Base-by-base conservation (phyloP, 2,329 filamentous ascomycete genomes). In the Calonectria henricotiae region DNA sequence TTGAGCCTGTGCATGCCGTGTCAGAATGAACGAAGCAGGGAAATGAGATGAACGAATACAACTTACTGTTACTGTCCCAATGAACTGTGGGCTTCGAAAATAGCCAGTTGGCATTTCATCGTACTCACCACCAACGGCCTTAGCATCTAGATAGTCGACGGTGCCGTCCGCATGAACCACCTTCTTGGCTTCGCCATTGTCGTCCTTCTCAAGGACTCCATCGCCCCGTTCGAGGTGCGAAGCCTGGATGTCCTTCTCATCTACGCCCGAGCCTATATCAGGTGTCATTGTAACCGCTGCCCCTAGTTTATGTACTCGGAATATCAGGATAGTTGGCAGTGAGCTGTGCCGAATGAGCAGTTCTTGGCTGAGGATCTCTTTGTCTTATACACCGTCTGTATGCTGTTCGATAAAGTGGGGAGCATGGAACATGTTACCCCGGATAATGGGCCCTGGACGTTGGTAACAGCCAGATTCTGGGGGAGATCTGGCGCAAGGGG, bases 81-180 rank as follows among this genome's bases (percentile, higher is more conserved):
- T 78, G 70, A 85, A 85, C 43, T 81, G 79, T 1, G 78, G 65
- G 55, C 80, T 84, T 27, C 74, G 76, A 71, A 81, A 85, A 74
- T 85, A 85, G 11, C 83, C 83, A 43, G 69, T 66, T 4, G 83
- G 83, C 83, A 86, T 83, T 20, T 79, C 76, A 8, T 81, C 79
- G 2, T 81, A 68, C 4, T 83, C 81, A 8, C 84, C 84, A 15
- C 84, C 84, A 13, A 85, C 75, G 32, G 83, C 84, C 15, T 82
- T 78, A 3, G 79, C 71, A 68, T 85, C 84, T 63, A 86, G 78
- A 58, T 82, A 80, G 75, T 85, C 82, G 49, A 85, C 74, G 9
- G 80, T 80, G 23, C 84, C 84, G 72, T 85, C 84, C 5, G 82
- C 79, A 64, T 85, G 80, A 30, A 78, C 75, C 4, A 80, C 78